Evolutionary conservation across 2,329 filamentous ascomycete species (phyloP).

Genomic region (Ophiocordyceps camponoti-leonardi): DNA sequence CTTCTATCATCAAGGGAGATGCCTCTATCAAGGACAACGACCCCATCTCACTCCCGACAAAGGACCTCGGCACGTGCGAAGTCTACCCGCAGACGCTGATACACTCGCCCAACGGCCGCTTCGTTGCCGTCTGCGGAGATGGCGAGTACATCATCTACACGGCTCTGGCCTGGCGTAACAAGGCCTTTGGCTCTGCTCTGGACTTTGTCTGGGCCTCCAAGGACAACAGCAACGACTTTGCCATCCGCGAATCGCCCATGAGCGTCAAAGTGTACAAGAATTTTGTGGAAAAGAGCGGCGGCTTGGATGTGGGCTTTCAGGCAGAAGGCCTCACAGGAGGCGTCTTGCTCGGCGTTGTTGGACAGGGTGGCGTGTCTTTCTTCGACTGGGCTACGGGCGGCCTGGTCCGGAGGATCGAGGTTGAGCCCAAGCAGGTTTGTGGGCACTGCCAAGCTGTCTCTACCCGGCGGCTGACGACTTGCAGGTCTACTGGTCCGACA

Average conservation of each 20-base stretch:
- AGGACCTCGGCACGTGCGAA: constrained; percentile 91
- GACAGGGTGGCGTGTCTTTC: constrained; percentile 85
- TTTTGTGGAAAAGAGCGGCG: constrained; percentile 79
- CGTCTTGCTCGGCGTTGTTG: constrained; percentile 81
- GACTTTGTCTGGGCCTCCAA: constrained; percentile 97
- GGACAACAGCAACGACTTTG: constrained; percentile 96
- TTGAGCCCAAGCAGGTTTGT: constrained; percentile 37
- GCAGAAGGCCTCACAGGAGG: constrained; percentile 84
- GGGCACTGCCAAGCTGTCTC: background rate
- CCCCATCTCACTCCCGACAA: constrained; percentile 71
- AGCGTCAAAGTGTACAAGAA: constrained; percentile 97
- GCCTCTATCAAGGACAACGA: constrained; percentile 72
- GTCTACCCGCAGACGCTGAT: constrained; percentile 89
- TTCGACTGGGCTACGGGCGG: constrained; percentile 91
- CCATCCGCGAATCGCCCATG: constrained; percentile 84
- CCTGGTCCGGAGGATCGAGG: constrained; percentile 82
- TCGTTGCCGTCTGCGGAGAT: constrained; percentile 70
- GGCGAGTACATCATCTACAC: constrained; percentile 99
- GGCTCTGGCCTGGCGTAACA: constrained; percentile 89
- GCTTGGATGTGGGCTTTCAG: constrained; percentile 86
- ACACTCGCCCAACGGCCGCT: constrained; percentile 90
- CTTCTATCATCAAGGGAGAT: constrained; percentile 87
- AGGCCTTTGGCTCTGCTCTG: constrained; percentile 85
- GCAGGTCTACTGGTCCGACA: constrained; percentile 93
- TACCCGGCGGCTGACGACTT: constrained; percentile 1